Percentiles rank a stretch among this genome's conserved stretches.
Conservation (phyloP, 306 rosid genomes). For the Oxytropis ochrocephala region DNA sequence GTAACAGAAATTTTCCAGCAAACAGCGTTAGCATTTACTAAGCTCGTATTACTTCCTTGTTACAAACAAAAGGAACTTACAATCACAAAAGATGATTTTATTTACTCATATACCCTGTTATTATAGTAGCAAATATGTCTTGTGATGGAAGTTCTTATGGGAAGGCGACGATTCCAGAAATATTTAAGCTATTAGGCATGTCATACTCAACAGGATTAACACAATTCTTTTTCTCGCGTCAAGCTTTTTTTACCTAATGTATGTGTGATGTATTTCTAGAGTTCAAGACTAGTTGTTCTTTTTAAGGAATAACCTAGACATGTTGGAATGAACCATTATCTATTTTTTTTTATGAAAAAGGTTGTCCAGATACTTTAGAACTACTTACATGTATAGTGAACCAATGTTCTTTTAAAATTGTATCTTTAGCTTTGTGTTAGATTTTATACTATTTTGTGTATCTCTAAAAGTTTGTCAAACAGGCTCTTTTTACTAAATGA, state of each 20-base stretch:
- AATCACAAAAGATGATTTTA: not conserved
- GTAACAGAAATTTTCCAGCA: no score
- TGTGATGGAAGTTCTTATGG: not conserved
- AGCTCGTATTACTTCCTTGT: no score
- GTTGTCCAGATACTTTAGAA: not conserved
- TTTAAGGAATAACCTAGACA: not conserved
- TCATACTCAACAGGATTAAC: not conserved
- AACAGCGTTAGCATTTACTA: no score
- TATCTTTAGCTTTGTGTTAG: not conserved
- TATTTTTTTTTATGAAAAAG: not conserved
- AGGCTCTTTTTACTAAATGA: not conserved
- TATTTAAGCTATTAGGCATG: not conserved
- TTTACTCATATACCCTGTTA: no score
- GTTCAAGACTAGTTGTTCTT: conserved; percentile 6
- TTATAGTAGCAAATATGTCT: not conserved
- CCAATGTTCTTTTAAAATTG: not conserved
- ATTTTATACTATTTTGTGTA: not conserved
- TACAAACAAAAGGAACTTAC: conserved; percentile 1
- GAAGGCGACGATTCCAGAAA: not conserved
- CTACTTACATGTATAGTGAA: not conserved
- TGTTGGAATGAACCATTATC: conserved; percentile 7
- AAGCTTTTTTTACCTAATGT: not conserved
- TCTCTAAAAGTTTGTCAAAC: not conserved
- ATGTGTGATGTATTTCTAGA: not conserved
- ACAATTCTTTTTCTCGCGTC: not conserved